A percentile compares a stretch with the other conserved stretches of the same genome.
phyloP scores from a whole-genome alignment of 345 rosid genomes.

The Carallia pectinifolia region DNA sequence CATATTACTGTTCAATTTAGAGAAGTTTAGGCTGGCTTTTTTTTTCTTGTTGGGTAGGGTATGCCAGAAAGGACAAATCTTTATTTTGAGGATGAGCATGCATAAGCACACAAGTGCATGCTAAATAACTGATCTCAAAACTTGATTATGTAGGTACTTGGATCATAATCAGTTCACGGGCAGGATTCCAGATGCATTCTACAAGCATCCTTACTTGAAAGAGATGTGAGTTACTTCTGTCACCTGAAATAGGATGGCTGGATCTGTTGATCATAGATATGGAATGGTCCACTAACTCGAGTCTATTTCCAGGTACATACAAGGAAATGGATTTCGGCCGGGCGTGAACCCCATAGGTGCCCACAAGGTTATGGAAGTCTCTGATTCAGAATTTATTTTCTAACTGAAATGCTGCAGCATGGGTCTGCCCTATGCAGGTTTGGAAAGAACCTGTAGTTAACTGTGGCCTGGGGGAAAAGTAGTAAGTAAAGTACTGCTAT shows the following conservation, averaged over 20 bases:
- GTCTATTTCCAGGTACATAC: constrained; percentile 51
- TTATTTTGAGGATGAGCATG: neutral
- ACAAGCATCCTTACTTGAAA: constrained; percentile 61
- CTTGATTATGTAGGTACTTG: constrained; percentile 49
- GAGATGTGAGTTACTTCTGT: constrained; percentile 56
- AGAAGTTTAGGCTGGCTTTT: neutral
- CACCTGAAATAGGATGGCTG: neutral
- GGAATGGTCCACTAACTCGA: neutral
- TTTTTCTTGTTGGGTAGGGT: neutral
- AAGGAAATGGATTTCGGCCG: constrained; percentile 68
- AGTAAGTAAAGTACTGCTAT: too few species aligned
- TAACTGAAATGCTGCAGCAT: neutral
- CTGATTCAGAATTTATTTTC: constrained; percentile 54
- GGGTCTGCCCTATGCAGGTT: neutral
- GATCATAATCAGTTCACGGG: constrained; percentile 80
- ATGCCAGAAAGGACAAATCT: neutral
- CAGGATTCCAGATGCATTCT: constrained; percentile 62
- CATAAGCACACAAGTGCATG: too few species aligned
- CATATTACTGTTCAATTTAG: neutral
- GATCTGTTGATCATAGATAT: neutral
- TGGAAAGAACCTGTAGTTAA: too few species aligned
- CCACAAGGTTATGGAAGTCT: constrained; percentile 61
- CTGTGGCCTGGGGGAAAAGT: too few species aligned
- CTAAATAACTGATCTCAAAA: neutral
- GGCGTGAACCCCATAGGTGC: constrained; percentile 61